Base-by-base conservation (phyloP, 225 moss, liverwort and hornwort genomes). In the Anthoceros angustus region DNA sequence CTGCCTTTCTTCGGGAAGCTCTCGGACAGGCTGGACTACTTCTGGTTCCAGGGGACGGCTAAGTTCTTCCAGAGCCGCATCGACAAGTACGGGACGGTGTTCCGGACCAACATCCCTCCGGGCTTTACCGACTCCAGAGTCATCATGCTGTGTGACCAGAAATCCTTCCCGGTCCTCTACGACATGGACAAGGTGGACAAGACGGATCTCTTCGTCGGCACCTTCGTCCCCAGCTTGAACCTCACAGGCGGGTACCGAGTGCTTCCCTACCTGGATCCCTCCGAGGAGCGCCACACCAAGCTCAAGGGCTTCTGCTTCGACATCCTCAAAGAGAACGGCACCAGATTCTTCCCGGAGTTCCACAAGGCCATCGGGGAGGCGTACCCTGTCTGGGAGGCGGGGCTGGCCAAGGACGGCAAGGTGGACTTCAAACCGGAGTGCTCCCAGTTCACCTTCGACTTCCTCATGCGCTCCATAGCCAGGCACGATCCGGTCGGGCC, bases 371-470 rank as follows among this genome's bases (percentile, higher is more conserved):
- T 75, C 64, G 7, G 49, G 1, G 71, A 46, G 5, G 61, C 72
- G 0, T 79, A 70, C 62, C 5, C 50, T 0, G 42, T 0, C 8
- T 79, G 72, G 74, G 77, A 77, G 61, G 42, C 65, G 15, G 38
- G 9, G 4, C 9, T 83, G 38, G 66, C 61, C 67, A 75, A 75
- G 68, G 74, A 71, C n/a, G 74, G 82, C 5, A 79, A 79, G 65
- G 72, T 65, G 64, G 40, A 11, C 12, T 69, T 55, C n/a, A 62
- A 0, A 0, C n/a, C n/a, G 0, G 45, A 24, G 25, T 21, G 73
- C 38, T 21, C 39, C 39, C 24, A 39, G 12, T 40, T 40, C 18
- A 64, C 70, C 4, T 72, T 73, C 67, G 63, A 48, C 21, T 74
- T 79, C 67, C 60, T 69, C 8, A 0, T 83, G 42, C 79, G 62